Evolutionary conservation across 192 early-diverging fungal species (phyloP).

Genomic region (Gryganskiella cystojenkinii): DNA sequence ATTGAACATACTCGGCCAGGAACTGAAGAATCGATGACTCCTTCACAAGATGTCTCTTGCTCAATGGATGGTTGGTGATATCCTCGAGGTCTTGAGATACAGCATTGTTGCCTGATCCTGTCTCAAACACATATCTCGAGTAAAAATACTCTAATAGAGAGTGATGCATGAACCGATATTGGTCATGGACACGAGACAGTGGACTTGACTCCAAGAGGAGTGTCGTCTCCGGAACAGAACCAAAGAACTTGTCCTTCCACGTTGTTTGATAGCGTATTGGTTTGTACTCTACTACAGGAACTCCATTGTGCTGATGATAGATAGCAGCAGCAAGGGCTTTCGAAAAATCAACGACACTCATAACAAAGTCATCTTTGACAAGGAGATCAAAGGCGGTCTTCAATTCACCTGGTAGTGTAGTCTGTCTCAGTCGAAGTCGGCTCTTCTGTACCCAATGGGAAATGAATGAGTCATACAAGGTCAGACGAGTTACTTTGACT

Average conservation of each 20-base stretch:
- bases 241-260: constrained; percentile 4
- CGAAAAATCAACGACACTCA: background rate
- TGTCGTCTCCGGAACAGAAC: background rate
- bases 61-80: background rate
- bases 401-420: background rate
- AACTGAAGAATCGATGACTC: constrained; percentile 6
- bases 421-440: background rate
- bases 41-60: background rate
- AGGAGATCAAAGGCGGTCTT: background rate
- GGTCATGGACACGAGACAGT: background rate
- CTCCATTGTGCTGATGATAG: background rate
- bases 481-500: background rate
- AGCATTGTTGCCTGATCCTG: no score
- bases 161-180: constrained; percentile 9
- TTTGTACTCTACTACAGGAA: background rate
- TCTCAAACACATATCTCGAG: constrained; percentile 1
- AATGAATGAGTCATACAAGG: constrained; percentile 6
- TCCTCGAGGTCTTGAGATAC: no score
- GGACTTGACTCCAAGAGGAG: constrained; percentile 5
- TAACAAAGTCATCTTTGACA: background rate
- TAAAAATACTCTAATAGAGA: constrained; percentile 15
- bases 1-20: background rate
- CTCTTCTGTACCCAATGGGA: background rate
- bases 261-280: background rate
- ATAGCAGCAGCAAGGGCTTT: background rate